Evolutionary conservation across 73 alveolate species (phyloP), one percentile per base, ranked within the genome.

Genomic region (Breviolum minutum): DNA sequence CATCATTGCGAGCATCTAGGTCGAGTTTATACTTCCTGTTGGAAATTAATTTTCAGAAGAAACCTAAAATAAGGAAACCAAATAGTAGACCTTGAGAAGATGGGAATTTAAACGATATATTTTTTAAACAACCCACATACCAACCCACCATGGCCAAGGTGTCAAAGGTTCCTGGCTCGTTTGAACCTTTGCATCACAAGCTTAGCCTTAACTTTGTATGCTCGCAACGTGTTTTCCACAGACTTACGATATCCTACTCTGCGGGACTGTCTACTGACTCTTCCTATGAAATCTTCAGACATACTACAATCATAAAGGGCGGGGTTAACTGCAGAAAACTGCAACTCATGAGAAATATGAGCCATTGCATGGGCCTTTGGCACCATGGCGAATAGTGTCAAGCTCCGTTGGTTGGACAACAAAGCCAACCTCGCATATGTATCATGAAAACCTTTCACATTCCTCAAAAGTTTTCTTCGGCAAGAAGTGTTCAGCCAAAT

Each of bases 371-470:
- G 89, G 9, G 32, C 27, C 30, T 81, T 81, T 10, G 89, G 89
- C 66, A 81, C 89, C 89, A 40, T 30, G 68, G 70, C 89, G 24
- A 81, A 81, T 13, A 81, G 69, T 40, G 66, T 30, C 89, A 30
- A 17, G 12, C 69, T 27, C 2, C 89, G 26, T 1, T 81, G 66
- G 32, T 26, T 40, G 32, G 40, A 30, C 30, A 11, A 7, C 20
- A 14, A 17, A 14, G 89, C 89, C 26, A 81, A 19, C 60, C 40
- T 10, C 32, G 89, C 89, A 30, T 81, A 81, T 0, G 68, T 9
- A 9, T 27, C 70, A 30, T 7, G 30, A 32, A 81, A 81, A 6
- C 24, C 32, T 8, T 17, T 9, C 32, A 6, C 12, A 30, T 9
- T 17, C 30, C 13, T 40, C 11, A 7, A 30, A 8, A 81, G 30